phyloP scores from a whole-genome alignment of 257 asterid genomes.

The Oldenlandia corymbosa region DNA sequence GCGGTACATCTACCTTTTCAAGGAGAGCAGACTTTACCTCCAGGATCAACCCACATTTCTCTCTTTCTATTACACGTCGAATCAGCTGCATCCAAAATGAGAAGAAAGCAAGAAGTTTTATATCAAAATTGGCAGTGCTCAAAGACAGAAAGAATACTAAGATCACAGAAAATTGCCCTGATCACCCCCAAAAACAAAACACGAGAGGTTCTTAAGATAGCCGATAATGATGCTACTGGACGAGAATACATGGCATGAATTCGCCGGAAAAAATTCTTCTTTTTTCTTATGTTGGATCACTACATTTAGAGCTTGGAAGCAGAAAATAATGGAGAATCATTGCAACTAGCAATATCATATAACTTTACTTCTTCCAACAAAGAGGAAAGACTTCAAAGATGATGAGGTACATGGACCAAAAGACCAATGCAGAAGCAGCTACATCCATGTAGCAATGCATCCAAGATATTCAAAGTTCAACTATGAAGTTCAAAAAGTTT shows the following conservation, averaged over 20 bases:
- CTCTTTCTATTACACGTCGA: constrained; percentile 33
- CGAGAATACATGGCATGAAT: background rate
- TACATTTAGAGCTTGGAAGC: background rate
- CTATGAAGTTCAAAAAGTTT: too few species aligned
- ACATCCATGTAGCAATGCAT: background rate
- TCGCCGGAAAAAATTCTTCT: background rate
- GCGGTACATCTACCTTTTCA: background rate
- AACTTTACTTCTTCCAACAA: too few species aligned
- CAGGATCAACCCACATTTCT: constrained; percentile 26
- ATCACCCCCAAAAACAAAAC: background rate
- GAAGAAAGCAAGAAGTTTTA: constrained; percentile 14
- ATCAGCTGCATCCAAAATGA: constrained; percentile 33
- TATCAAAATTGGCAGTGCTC: constrained; percentile 3
- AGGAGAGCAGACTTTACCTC: constrained; percentile 36
- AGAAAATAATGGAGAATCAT: background rate
- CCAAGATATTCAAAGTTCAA: background rate
- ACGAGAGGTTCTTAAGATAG: background rate
- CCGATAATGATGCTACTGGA: background rate
- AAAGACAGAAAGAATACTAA: constrained; percentile 3
- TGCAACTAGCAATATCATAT: too few species aligned
- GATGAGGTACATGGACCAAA: too few species aligned
- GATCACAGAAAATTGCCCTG: background rate
- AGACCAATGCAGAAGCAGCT: background rate
- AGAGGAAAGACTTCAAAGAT: too few species aligned
- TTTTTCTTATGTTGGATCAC: background rate